These are phyloP conservation scores for Brassica balearica DNA, from an alignment of 441 rosid genomes.

Conservation along the genomic window DNA sequence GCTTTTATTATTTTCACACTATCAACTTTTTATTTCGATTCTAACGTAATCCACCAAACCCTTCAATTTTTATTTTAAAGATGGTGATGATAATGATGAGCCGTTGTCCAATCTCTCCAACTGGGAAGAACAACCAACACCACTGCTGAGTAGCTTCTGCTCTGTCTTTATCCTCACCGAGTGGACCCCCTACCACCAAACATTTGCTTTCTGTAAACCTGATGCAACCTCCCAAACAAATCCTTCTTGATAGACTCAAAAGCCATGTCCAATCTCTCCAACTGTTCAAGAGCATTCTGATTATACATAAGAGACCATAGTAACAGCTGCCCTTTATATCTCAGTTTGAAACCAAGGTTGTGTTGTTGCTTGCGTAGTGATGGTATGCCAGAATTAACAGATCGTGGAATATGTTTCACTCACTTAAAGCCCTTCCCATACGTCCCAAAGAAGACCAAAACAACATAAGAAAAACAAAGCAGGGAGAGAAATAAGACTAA, in stretches of 20 bases:
- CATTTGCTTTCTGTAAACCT: constrained; percentile 65
- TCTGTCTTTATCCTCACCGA: constrained; percentile 21
- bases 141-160: neutral
- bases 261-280: constrained; percentile 71
- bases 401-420: neutral
- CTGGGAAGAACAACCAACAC: too few relatives aligned
- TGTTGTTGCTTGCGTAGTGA: constrained; percentile 1
- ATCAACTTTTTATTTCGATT: neutral
- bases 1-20: too few relatives aligned
- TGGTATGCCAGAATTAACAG: neutral
- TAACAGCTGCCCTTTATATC: constrained; percentile 7
- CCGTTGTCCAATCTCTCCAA: too few relatives aligned
- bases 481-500: constrained; percentile 27
- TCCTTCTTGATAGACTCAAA: constrained; percentile 70
- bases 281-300: constrained; percentile 68
- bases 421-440: neutral
- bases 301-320: constrained; percentile 76
- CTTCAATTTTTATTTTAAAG: neutral
- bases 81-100: neutral
- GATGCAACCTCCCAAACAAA: constrained; percentile 72
- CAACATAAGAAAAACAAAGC: too few relatives aligned
- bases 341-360: constrained; percentile 23
- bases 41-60: constrained; percentile 13
- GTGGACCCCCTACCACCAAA: constrained; percentile 40
- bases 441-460: too few relatives aligned